Conservation (phyloP, 2,329 filamentous ascomycete species). For the Alternaria incomplexa region DNA sequence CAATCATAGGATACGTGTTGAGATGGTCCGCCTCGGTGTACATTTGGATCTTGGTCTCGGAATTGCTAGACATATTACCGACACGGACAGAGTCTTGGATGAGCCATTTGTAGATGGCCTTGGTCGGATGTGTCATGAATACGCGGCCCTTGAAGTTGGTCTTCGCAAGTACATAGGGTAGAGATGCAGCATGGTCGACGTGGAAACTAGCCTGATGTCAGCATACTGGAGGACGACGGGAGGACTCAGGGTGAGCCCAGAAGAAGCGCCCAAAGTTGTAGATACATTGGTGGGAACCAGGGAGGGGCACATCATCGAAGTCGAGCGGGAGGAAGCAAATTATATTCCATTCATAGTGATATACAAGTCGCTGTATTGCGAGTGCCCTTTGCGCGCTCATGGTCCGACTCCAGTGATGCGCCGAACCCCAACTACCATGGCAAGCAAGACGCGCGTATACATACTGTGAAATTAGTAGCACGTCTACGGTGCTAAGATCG, state of each 20-base stretch:
- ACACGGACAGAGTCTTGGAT: slow-evolving; percentile 97
- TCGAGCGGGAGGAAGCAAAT: slow-evolving; percentile 45
- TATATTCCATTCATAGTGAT: slow-evolving; percentile 51
- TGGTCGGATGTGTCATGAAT: slow-evolving; percentile 99
- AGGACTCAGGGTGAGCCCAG: background rate
- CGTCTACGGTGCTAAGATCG: slow-evolving; percentile 94
- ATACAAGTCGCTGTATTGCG: slow-evolving; percentile 40
- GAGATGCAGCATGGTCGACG: slow-evolving; percentile 96
- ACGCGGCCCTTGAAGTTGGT: slow-evolving; percentile 96
- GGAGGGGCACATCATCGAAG: slow-evolving; percentile 44
- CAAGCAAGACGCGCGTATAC: slow-evolving; percentile 52
- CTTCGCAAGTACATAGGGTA: slow-evolving; percentile 96
- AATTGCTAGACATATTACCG: slow-evolving; percentile 69
- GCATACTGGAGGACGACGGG: slow-evolving; percentile 11
- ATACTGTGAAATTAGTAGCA: slow-evolving; percentile 99
- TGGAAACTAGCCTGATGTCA: slow-evolving; percentile 74
- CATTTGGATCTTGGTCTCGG: slow-evolving; percentile 69
- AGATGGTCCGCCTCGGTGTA: slow-evolving; percentile 97
- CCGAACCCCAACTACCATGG: slow-evolving; percentile 26
- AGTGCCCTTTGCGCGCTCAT: slow-evolving; percentile 23
- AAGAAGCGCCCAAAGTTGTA: slow-evolving; percentile 5
- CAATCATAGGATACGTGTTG: slow-evolving; percentile 90
- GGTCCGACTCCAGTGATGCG: slow-evolving; percentile 44
- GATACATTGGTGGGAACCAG: slow-evolving; percentile 26
- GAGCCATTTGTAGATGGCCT: slow-evolving; percentile 99